These are phyloP conservation scores for Amaranthus hypochondriacus DNA, from an alignment of 148 eudicot genomes.

Conservation along the genomic window DNA sequence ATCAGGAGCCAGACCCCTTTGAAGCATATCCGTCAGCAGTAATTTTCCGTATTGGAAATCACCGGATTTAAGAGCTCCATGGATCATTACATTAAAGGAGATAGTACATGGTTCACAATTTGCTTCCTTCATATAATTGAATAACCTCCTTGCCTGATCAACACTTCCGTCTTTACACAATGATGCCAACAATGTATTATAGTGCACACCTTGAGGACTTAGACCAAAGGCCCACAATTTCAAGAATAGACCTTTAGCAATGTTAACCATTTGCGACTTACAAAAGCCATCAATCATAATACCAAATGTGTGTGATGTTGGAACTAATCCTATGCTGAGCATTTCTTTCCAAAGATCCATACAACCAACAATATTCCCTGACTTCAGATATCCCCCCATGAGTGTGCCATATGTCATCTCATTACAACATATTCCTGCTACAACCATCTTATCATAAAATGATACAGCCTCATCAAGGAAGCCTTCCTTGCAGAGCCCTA, in stretches of 20 bases:
- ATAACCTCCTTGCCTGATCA: constrained; percentile 57
- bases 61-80: constrained; percentile 46
- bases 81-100: constrained; percentile 53
- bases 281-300: constrained; percentile 63
- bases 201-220: constrained; percentile 37
- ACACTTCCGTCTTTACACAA: constrained; percentile 59
- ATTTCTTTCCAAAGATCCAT: constrained; percentile 55
- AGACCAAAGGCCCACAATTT: constrained; percentile 41
- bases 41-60: constrained; percentile 48
- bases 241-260: constrained; percentile 76
- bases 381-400: constrained; percentile 49
- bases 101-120: constrained; percentile 46
- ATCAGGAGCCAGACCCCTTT: constrained; percentile 55
- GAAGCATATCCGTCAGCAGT: constrained; percentile 49
- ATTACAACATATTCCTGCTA: constrained; percentile 24
- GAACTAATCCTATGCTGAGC: constrained; percentile 29
- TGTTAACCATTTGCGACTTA: constrained; percentile 47
- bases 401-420: constrained; percentile 39
- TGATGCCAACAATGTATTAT: constrained; percentile 51
- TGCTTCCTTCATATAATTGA: constrained; percentile 43
- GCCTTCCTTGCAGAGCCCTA: constrained; percentile 54
- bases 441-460: constrained; percentile 39
- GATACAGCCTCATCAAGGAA: constrained; percentile 44
- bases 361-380: constrained; percentile 40
- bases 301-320: constrained; percentile 42